A percentile compares a stretch with the other conserved stretches of the same genome.
Conservation (phyloP, 1,139 yeast species). For the Suhomyces bokatorum region DNA sequence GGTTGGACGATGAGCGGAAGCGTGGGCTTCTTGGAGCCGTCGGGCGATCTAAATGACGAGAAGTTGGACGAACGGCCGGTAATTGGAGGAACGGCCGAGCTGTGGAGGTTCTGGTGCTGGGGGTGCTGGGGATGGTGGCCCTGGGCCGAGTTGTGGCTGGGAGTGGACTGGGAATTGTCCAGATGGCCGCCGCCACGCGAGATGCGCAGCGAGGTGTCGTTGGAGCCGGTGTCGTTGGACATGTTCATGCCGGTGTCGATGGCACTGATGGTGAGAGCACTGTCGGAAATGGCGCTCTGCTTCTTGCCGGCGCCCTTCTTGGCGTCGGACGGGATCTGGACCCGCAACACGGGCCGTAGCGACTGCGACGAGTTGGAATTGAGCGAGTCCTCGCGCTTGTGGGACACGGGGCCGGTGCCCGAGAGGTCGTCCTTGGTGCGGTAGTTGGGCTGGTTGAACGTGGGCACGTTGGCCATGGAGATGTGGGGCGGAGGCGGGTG, state of each 20-base stretch:
- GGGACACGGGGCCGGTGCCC: conserved; percentile 2
- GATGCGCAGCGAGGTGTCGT: conserved; percentile 4
- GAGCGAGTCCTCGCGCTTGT: conserved; percentile 17
- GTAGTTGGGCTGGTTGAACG: conserved; percentile 25
- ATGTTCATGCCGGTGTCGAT: conserved; percentile 25
- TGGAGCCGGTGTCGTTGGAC: conserved; percentile 9
- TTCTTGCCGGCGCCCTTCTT: conserved; percentile 19
- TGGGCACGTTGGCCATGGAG: conserved; percentile 31
- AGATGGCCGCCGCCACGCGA: conserved; percentile 3
- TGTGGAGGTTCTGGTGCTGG: neutral
- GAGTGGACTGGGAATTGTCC: conserved; percentile 7
- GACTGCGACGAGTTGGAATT: conserved; percentile 12
- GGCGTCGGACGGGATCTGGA: conserved; percentile 50
- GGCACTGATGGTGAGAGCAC: conserved; percentile 44
- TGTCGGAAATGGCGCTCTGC: conserved; percentile 19
- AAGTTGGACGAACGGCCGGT: conserved; percentile 25
- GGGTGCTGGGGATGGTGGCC: neutral
- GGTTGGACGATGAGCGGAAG: conserved; percentile 42
- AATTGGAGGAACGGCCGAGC: conserved; percentile 18
- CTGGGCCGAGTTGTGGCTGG: conserved; percentile 3
- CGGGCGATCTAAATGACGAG: conserved; percentile 41
- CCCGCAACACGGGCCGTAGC: conserved; percentile 50
- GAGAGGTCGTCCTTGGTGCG: conserved; percentile 12
- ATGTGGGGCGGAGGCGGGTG: conserved; percentile 29
- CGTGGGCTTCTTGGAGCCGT: conserved; percentile 34